These are phyloP conservation scores for Primulina eburnea DNA, from an alignment of 257 asterid species.

Conservation along the genomic window DNA sequence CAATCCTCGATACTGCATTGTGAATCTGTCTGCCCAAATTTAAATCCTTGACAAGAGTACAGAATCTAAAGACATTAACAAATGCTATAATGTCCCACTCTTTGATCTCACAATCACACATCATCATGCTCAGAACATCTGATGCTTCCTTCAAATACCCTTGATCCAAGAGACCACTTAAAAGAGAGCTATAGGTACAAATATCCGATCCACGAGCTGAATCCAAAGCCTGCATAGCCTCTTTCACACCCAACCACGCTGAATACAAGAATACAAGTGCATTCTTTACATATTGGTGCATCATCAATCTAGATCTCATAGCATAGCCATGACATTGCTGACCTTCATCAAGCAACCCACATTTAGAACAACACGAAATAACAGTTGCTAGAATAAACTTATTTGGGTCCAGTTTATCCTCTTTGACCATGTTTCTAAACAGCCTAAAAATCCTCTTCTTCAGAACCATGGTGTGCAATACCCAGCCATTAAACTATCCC, in stretches of 20 bases:
- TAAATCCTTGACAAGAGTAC: slow-evolving; percentile 53
- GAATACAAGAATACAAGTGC: slow-evolving; percentile 62
- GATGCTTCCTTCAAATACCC: slow-evolving; percentile 43
- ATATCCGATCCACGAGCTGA: slow-evolving; percentile 50
- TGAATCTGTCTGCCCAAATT: slow-evolving; percentile 67
- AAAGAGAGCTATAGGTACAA: slow-evolving; percentile 56
- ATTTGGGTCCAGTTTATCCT: slow-evolving; percentile 47
- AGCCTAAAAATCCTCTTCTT: slow-evolving; percentile 44
- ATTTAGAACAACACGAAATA: slow-evolving; percentile 59
- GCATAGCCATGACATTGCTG: slow-evolving; percentile 73
- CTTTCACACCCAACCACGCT: slow-evolving; percentile 38
- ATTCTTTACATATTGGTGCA: slow-evolving; percentile 65
- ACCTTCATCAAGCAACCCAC: slow-evolving; percentile 59
- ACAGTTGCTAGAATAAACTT: slow-evolving; percentile 64
- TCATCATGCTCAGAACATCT: slow-evolving; percentile 44
- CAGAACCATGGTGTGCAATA: slow-evolving; percentile 51
- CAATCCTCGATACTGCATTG: slow-evolving; percentile 41
- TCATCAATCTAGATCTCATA: slow-evolving; percentile 61
- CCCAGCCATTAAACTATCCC: slow-evolving; percentile 74
- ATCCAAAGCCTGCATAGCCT: slow-evolving; percentile 49
- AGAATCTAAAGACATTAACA: slow-evolving; percentile 55
- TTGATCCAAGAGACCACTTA: slow-evolving; percentile 53
- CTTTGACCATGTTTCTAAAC: slow-evolving; percentile 47
- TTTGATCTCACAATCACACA: slow-evolving; percentile 38
- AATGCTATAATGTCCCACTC: slow-evolving; percentile 63